Percentiles rank a stretch among this genome's conserved stretches.
These are phyloP conservation scores for Kodamaea suecica DNA, from an alignment of 1,139 yeast genomes.

Conservation along the genomic window DNA sequence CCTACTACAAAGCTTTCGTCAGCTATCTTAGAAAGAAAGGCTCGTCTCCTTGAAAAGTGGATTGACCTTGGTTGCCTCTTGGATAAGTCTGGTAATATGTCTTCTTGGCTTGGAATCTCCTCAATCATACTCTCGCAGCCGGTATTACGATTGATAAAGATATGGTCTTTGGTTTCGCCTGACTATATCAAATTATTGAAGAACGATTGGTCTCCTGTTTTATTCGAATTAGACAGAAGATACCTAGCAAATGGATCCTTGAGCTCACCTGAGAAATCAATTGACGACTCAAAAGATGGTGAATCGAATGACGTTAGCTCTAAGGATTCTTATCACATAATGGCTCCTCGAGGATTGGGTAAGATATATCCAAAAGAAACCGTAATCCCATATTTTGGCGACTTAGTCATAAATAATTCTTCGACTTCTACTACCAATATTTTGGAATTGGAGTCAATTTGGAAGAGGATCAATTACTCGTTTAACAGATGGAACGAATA, in stretches of 20 bases:
- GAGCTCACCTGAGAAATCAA: slow-evolving; percentile 11
- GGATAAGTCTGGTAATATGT: slow-evolving; percentile 87
- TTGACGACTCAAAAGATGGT: slow-evolving; percentile 7
- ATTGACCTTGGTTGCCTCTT: slow-evolving; percentile 76
- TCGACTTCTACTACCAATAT: slow-evolving; percentile 36
- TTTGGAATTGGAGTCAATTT: slow-evolving; percentile 60
- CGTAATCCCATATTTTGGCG: slow-evolving; percentile 92
- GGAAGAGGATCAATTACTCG: slow-evolving; percentile 69
- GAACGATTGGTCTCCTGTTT: slow-evolving; percentile 92
- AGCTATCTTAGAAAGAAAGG: slow-evolving; percentile 47
- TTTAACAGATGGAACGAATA: slow-evolving; percentile 82
- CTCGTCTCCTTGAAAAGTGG: slow-evolving; percentile 76
- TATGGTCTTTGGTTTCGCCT: slow-evolving; percentile 74
- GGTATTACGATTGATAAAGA: slow-evolving; percentile 62
- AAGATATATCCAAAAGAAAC: slow-evolving; percentile 69
- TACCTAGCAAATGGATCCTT: slow-evolving; percentile 46
- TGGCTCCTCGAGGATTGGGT: slow-evolving; percentile 90
- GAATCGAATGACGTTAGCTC: slow-evolving; percentile 15
- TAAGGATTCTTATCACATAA: slow-evolving; percentile 60
- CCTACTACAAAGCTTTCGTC: slow-evolving; percentile 10
- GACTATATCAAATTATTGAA: slow-evolving; percentile 60
- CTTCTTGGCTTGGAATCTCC: slow-evolving; percentile 91
- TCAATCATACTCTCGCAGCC: slow-evolving; percentile 83
- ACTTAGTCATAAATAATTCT: slow-evolving; percentile 45
- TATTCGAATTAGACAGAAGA: slow-evolving; percentile 82